phyloP scores from a whole-genome alignment of 2,329 filamentous ascomycete genomes.

The Clarireedia hainanense region DNA sequence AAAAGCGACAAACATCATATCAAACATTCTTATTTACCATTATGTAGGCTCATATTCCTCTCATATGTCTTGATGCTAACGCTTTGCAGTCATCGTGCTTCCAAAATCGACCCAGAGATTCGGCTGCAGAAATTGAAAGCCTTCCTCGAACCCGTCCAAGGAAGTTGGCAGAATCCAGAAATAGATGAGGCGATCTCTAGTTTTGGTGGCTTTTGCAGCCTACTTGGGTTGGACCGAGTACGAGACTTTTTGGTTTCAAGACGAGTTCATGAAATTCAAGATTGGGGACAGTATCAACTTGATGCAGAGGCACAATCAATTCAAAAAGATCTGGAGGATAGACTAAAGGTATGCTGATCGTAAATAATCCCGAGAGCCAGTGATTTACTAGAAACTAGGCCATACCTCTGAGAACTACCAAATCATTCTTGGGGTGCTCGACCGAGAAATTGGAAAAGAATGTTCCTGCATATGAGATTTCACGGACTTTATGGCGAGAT shows the following conservation, averaged over 20 bases:
- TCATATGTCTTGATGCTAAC: neutral
- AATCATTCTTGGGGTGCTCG: constrained; percentile 85
- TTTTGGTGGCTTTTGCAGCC: constrained; percentile 70
- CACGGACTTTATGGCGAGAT: constrained; percentile 77
- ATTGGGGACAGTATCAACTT: constrained; percentile 74
- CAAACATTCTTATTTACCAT: constrained; percentile 91
- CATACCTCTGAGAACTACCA: constrained; percentile 79
- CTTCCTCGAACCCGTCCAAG: constrained; percentile 76
- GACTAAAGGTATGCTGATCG: constrained; percentile 49
- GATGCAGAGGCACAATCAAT: constrained; percentile 73
- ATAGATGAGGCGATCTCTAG: constrained; percentile 63
- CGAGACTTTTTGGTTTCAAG: constrained; percentile 69
- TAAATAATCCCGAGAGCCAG: neutral
- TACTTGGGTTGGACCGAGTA: constrained; percentile 73
- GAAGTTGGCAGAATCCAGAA: constrained; percentile 67
- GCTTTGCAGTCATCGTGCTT: constrained; percentile 64
- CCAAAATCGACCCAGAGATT: constrained; percentile 60
- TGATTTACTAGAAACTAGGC: constrained; percentile 26
- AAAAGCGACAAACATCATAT: constrained; percentile 78
- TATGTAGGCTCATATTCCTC: constrained; percentile 43
- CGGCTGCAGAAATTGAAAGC: constrained; percentile 64
- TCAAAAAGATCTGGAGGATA: constrained; percentile 70
- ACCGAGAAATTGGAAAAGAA: constrained; percentile 79
- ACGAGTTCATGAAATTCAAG: constrained; percentile 65
- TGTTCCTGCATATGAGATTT: constrained; percentile 64